Conservation (phyloP, 2,329 filamentous ascomycete species). For the Talaromyces sp. region DNA sequence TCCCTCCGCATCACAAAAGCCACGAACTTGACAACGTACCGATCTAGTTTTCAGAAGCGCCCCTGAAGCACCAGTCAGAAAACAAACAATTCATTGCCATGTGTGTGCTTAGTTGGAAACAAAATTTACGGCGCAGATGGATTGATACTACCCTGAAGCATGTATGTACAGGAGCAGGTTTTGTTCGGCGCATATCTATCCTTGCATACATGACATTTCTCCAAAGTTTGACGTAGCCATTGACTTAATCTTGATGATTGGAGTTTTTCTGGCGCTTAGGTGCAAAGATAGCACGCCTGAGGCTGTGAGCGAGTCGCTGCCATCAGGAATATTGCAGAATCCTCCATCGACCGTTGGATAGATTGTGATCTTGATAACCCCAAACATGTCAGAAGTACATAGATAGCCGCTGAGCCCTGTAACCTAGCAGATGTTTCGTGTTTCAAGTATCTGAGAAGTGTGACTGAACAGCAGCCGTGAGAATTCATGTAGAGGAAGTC, state of each 20-base stretch:
- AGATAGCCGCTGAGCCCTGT: neutral
- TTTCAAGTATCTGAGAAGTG: neutral
- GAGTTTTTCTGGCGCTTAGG: neutral
- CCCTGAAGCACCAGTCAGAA: neutral
- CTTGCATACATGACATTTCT: neutral
- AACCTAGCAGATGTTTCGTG: neutral
- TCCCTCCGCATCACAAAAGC: neutral
- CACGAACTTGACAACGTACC: neutral
- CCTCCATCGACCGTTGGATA: neutral
- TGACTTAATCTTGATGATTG: neutral
- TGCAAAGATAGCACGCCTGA: neutral
- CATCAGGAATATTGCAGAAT: neutral
- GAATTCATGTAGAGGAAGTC: neutral
- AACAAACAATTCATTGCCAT: neutral
- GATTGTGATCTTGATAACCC: neutral
- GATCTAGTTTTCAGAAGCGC: neutral
- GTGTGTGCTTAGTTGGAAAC: neutral
- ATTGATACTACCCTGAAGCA: neutral
- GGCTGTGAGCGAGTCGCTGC: neutral
- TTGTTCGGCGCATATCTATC: constrained; percentile 2
- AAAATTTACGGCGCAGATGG: neutral
- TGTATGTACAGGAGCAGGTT: neutral
- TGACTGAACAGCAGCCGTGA: neutral
- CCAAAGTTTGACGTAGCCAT: neutral
- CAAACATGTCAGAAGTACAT: neutral